Base-by-base conservation (phyloP, 495 filamentous ascomycete genomes). In the Podospora conica region DNA sequence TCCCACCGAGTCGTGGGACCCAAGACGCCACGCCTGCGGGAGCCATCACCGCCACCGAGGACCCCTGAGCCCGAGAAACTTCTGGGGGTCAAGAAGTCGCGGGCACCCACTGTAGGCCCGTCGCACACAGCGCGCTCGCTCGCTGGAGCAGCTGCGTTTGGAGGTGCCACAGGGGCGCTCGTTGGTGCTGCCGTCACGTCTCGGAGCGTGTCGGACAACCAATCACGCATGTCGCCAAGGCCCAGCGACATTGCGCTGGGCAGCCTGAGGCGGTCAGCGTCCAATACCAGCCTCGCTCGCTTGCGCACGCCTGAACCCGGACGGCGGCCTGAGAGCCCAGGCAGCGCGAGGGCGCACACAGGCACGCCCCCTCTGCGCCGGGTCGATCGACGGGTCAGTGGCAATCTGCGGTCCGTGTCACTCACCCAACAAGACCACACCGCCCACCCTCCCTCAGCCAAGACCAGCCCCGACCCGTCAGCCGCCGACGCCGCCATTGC, bases 351-450 rank as follows among this genome's bases (percentile, higher is more conserved):
- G 78, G 82, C 70, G 65, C 78, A 66, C 70, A 77, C 75, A 31
- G 76, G 76, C 58, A 87, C 87, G 22, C 89, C 88, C 58, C 85
- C 89, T 15, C 84, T 96, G 54, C 85, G 92, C 67, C 84, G 90
- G 64, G 83, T 85, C 65, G 88, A 87, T 74, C 88, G 88, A 70
- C 91, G 87, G 75, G 78, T 86, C 66, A 92, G 91, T 78, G 89
- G 91, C 73, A 89, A 96, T 83, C 80, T 95, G 73, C 82, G 92
- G 79, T 88, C 77, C 74, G 87, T 88, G 78, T 88, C 77, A 72
- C 87, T 88, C 69, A 88, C 86, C 79, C 82, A 83, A 79, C 80
- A 69, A 60, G 70, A 74, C 29, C 64, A 70, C 15, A 61, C 67
- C 55, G 74, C 72, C 70, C 70, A 71, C 69, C 65, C 74, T 24